Conservation (phyloP, 768 basidiomycete species). For the Hydnomerulius pinastri region DNA sequence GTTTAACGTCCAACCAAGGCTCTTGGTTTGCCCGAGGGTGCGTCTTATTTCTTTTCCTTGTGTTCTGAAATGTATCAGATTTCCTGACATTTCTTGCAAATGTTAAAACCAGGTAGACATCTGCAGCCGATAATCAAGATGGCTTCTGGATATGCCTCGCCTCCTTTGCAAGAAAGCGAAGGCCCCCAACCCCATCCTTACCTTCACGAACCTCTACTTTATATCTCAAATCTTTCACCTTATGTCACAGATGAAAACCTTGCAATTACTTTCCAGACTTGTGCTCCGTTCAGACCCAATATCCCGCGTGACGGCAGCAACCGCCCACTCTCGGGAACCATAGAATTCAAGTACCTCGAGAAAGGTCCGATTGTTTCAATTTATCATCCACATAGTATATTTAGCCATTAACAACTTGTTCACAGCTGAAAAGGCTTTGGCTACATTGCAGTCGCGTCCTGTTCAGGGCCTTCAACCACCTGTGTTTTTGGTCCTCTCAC, state of each 20-base stretch:
- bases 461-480: constrained; percentile 62
- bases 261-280: constrained; percentile 69
- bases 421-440: constrained; percentile 85
- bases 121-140: constrained; percentile 34
- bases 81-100: constrained; percentile 1
- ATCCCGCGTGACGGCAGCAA: constrained; percentile 61
- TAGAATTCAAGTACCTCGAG: constrained; percentile 82
- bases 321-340: constrained; percentile 63
- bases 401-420: constrained; percentile 7
- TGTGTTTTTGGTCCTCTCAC: constrained; percentile 70
- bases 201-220: constrained; percentile 79
- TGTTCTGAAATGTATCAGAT: neutral
- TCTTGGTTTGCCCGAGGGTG: constrained; percentile 32
- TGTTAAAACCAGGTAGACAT: constrained; percentile 18
- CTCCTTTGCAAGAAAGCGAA: constrained; percentile 32
- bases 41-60: constrained; percentile 5
- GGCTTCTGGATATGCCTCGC: constrained; percentile 38
- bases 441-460: constrained; percentile 76
- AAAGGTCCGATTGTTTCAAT: constrained; percentile 66
- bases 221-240: constrained; percentile 76
- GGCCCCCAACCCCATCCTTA: constrained; percentile 66
- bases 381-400: constrained; percentile 7
- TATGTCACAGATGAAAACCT: constrained; percentile 77
- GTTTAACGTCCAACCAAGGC: constrained; percentile 33
- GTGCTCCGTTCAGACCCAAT: constrained; percentile 81